phyloP scores from a whole-genome alignment of 2,329 filamentous ascomycete species.

The Aspergillus fumigatiaffinis region DNA sequence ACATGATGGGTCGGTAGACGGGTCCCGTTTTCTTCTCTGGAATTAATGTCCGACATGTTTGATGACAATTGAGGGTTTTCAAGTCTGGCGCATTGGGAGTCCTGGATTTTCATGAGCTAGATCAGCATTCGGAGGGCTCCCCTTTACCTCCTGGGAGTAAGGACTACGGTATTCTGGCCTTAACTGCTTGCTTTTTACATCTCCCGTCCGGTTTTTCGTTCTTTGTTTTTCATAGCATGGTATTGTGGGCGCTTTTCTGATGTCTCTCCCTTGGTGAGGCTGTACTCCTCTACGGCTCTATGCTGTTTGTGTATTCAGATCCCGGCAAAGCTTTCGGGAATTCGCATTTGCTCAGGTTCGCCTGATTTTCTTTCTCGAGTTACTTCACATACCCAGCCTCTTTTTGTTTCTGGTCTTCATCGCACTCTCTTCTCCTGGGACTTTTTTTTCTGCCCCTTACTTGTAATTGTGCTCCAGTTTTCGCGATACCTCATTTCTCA shows the following conservation, averaged over 20 bases:
- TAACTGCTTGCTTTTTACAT: constrained; percentile 23
- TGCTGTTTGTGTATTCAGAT: constrained; percentile 8
- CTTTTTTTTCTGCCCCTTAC: not conserved
- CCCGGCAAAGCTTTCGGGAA: constrained; percentile 12
- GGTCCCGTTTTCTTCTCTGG: constrained; percentile 20
- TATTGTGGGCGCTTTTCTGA: constrained; percentile 30
- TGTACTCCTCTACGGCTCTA: constrained; percentile 27
- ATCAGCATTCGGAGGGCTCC: constrained; percentile 40
- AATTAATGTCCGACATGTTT: constrained; percentile 43
- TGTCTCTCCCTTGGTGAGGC: constrained; percentile 27
- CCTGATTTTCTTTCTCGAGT: constrained; percentile 9
- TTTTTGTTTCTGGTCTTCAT: constrained; percentile 5
- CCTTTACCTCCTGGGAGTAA: constrained; percentile 33
- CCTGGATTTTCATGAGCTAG: constrained; percentile 36
- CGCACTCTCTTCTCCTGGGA: constrained; percentile 3
- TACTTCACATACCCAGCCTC: constrained; percentile 27
- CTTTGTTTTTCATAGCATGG: constrained; percentile 27
- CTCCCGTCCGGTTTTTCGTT: constrained; percentile 18
- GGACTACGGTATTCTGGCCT: constrained; percentile 31
- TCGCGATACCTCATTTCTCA: not conserved
- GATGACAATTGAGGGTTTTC: constrained; percentile 32
- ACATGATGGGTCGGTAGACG: constrained; percentile 46
- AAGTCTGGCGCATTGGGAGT: constrained; percentile 39
- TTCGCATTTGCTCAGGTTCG: constrained; percentile 6
- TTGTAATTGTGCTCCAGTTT: not conserved